Evolutionary conservation across 352 stramenopile genomes (phyloP).

Genomic region (Phytophthora agathidicida): DNA sequence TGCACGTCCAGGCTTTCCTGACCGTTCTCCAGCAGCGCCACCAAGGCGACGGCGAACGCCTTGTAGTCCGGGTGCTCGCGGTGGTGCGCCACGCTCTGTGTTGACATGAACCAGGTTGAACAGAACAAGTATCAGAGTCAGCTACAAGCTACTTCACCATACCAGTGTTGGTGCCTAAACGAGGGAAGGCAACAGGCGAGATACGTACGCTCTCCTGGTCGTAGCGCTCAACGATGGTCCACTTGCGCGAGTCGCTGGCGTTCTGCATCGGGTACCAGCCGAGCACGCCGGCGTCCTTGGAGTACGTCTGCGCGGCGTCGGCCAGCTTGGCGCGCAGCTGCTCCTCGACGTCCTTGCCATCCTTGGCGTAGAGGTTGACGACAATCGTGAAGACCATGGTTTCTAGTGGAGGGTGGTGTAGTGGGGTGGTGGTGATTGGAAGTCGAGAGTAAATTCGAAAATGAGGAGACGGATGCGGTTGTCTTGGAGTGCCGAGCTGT

Average conservation of each 20-base stretch:
- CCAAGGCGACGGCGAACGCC: conserved; percentile 7
- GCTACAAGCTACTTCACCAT: not conserved
- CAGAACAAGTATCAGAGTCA: conserved; percentile 8
- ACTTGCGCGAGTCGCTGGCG: conserved; percentile 26
- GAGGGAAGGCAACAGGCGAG: not conserved
- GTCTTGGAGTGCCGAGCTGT: no score
- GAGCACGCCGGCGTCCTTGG: conserved; percentile 22
- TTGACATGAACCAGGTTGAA: not conserved
- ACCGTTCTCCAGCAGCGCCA: conserved; percentile 20
- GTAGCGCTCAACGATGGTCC: conserved; percentile 31
- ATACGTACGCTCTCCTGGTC: conserved; percentile 27
- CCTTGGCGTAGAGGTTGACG: conserved; percentile 25
- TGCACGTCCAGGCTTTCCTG: conserved; percentile 20
- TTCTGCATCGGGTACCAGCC: conserved; percentile 18
- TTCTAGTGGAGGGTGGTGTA: not conserved
- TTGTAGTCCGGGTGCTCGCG: conserved; percentile 21
- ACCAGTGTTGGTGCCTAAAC: no score
- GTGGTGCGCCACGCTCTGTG: conserved; percentile 24
- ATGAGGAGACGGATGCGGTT: conserved; percentile 8
- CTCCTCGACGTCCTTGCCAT: conserved; percentile 26
- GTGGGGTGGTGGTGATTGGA: conserved; percentile 4
- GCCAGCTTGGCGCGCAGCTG: conserved; percentile 19
- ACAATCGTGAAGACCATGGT: conserved; percentile 28
- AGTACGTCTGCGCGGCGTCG: conserved; percentile 18
- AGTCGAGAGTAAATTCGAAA: conserved; percentile 23